Evolutionary conservation across 2,329 filamentous ascomycete species (phyloP).

Genomic region (Trichoderma endophyticum): DNA sequence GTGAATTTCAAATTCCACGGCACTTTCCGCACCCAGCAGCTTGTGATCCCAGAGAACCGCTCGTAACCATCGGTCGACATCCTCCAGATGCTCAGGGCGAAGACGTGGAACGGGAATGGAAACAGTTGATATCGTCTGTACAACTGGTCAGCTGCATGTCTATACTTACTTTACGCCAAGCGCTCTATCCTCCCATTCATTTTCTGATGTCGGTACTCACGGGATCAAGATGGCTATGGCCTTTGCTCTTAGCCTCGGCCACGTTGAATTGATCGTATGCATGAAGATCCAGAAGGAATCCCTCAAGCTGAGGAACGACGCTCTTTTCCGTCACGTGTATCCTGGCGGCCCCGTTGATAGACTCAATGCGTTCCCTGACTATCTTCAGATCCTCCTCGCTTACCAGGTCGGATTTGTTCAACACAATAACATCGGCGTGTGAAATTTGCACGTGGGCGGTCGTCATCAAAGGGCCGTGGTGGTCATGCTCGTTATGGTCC

Average conservation of each 20-base stretch:
- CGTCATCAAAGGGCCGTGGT: conserved; percentile 69
- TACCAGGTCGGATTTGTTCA: conserved; percentile 92
- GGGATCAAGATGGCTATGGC: conserved; percentile 87
- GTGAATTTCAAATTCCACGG: conserved; percentile 70
- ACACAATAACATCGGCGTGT: conserved; percentile 89
- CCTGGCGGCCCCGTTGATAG: conserved; percentile 87
- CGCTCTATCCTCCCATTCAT: not conserved
- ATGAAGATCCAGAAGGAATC: conserved; percentile 82
- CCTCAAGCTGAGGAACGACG: conserved; percentile 76
- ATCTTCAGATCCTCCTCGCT: conserved; percentile 62
- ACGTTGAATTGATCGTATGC: conserved; percentile 82
- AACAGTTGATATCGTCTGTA: conserved; percentile 77
- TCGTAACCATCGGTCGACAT: conserved; percentile 77
- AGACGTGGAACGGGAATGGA: conserved; percentile 67
- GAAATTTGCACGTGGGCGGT: conserved; percentile 96
- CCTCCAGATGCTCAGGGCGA: conserved; percentile 51
- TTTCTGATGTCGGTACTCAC: conserved; percentile 44
- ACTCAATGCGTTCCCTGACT: conserved; percentile 68
- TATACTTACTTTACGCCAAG: not conserved
- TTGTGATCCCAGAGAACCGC: conserved; percentile 78
- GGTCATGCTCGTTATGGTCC: conserved; percentile 49
- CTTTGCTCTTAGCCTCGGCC: conserved; percentile 68
- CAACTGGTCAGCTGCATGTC: not conserved
- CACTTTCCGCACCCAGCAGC: conserved; percentile 47
- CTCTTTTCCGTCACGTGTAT: conserved; percentile 79